Evolutionary conservation across 768 basidiomycete genomes (phyloP).

Genomic region (Mycena rebaudengoi): DNA sequence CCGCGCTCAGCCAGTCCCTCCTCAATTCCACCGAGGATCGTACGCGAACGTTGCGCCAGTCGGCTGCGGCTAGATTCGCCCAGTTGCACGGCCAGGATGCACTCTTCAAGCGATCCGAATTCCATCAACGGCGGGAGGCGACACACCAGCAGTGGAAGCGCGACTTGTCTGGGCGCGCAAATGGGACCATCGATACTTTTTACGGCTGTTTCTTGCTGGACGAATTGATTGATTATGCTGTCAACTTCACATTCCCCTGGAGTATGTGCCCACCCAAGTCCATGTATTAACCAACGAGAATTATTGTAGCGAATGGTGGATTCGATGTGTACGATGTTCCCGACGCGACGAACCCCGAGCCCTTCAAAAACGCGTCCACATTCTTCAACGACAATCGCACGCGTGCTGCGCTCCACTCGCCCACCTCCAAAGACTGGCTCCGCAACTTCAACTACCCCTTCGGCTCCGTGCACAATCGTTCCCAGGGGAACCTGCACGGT

Average conservation of each 20-base stretch:
- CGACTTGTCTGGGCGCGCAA: conserved; percentile 42
- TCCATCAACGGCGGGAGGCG: conserved; percentile 3
- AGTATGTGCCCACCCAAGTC: neutral
- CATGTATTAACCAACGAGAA: neutral
- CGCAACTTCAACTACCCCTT: conserved; percentile 29
- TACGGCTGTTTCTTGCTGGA: conserved; percentile 58
- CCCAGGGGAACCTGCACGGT: conserved; percentile 14
- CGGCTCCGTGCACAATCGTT: conserved; percentile 10
- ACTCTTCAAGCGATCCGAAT: conserved; percentile 5
- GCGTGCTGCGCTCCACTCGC: conserved; percentile 59
- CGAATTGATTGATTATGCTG: conserved; percentile 61
- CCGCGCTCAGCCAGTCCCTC: conserved; percentile 6
- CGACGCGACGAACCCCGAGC: conserved; percentile 50
- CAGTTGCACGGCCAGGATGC: conserved; percentile 6
- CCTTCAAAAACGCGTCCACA: conserved; percentile 17
- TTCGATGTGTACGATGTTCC: conserved; percentile 42
- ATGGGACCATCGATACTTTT: conserved; percentile 46
- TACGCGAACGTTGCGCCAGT: conserved; percentile 3
- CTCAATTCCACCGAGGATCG: conserved; percentile 8
- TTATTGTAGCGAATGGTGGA: conserved; percentile 15
- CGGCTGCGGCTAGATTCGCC: conserved; percentile 6
- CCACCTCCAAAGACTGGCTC: conserved; percentile 45
- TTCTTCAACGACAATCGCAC: conserved; percentile 46
- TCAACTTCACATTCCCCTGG: conserved; percentile 56
- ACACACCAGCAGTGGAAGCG: conserved; percentile 18